Conservation (phyloP, 2,329 filamentous ascomycete species). For the Penicillium sp. region DNA sequence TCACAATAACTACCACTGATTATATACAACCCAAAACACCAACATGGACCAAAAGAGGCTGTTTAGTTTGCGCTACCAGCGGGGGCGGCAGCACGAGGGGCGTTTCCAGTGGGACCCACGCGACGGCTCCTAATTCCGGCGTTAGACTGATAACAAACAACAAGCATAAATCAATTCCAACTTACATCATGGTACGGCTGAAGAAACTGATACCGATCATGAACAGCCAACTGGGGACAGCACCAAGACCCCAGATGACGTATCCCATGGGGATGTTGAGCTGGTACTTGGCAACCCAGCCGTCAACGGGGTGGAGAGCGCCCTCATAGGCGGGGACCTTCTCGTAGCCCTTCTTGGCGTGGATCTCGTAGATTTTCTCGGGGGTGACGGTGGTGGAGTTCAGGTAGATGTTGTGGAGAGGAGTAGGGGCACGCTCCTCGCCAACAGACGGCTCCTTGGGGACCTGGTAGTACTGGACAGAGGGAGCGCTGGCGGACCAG, state of each 20-base stretch:
- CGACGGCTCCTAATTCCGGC: slow-evolving; percentile 22
- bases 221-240: slow-evolving; percentile 55
- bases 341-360: slow-evolving; percentile 50
- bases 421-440: slow-evolving; percentile 46
- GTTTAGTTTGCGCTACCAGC: slow-evolving; percentile 21
- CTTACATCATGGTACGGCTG: slow-evolving; percentile 55
- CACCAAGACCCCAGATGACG: slow-evolving; percentile 47
- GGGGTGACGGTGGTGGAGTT: slow-evolving; percentile 52
- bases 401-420: slow-evolving; percentile 47
- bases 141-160: slow-evolving; percentile 4
- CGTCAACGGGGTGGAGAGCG: slow-evolving; percentile 53
- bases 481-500: slow-evolving; percentile 51
- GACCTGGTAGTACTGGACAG: slow-evolving; percentile 50
- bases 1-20: slow-evolving; percentile 17
- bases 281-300: slow-evolving; percentile 46
- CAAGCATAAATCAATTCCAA: slow-evolving; percentile 25
- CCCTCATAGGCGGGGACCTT: slow-evolving; percentile 48
- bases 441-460: slow-evolving; percentile 44
- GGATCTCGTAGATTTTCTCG: slow-evolving; percentile 49
- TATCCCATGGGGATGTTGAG: slow-evolving; percentile 50
- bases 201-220: slow-evolving; percentile 57
- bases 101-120: slow-evolving; percentile 13
- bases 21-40: slow-evolving; percentile 28
- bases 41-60: slow-evolving; percentile 7
- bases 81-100: slow-evolving; percentile 12